Evolutionary conservation across 345 rosid species (phyloP).

Genomic region (Hirschfeldia incana): DNA sequence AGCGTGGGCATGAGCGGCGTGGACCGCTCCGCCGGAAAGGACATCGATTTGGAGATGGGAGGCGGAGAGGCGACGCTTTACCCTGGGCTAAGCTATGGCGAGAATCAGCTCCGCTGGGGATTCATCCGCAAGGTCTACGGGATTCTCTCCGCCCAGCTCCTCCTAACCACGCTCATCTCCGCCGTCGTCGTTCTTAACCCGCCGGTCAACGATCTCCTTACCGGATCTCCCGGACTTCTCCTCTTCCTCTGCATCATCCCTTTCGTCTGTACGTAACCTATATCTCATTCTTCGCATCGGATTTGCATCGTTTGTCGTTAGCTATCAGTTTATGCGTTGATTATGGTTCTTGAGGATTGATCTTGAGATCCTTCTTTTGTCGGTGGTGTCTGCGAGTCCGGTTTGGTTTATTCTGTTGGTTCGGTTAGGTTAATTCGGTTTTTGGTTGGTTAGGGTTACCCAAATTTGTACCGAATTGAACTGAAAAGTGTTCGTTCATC

Average conservation of each 20-base stretch:
- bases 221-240: conserved; percentile 71
- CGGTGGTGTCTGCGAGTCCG: too few relatives aligned
- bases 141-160: conserved; percentile 75
- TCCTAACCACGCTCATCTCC: conserved; percentile 82
- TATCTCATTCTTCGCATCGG: background rate
- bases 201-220: conserved; percentile 67
- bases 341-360: background rate
- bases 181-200: conserved; percentile 63
- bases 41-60: conserved; percentile 61
- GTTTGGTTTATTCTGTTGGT: too few relatives aligned
- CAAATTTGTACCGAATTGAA: too few relatives aligned
- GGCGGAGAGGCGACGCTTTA: conserved; percentile 69
- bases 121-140: conserved; percentile 92
- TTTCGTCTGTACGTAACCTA: conserved; percentile 57
- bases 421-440: too few relatives aligned
- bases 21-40: conserved; percentile 39
- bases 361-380: background rate
- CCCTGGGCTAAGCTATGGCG: conserved; percentile 80
- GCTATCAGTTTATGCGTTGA: background rate
- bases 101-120: conserved; percentile 94
- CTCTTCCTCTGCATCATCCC: conserved; percentile 74
- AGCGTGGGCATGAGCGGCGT: conserved; percentile 42
- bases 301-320: background rate
- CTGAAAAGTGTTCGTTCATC: too few relatives aligned
- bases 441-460: too few relatives aligned